phyloP scores from a whole-genome alignment of 805 yeast genomes.

The Teunomyces kruisii region DNA sequence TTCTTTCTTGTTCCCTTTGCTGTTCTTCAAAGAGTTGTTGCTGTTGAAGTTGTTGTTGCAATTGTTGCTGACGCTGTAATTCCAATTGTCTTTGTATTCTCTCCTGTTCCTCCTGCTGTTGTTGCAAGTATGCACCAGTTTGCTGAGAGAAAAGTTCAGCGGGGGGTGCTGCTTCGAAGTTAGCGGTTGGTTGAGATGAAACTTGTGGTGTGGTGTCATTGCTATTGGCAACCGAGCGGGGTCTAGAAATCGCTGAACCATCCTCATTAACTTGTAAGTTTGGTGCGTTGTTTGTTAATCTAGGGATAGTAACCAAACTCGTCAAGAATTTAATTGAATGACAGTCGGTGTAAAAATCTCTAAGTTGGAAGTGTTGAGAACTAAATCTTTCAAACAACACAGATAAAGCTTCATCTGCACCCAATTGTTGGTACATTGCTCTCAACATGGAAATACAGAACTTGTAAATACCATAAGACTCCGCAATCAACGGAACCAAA shows the following conservation, averaged over 20 bases:
- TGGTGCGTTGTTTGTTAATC: constrained; percentile 60
- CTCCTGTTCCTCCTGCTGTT: constrained; percentile 59
- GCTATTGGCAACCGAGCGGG: constrained; percentile 21
- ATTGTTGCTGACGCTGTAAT: constrained; percentile 63
- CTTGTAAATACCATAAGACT: constrained; percentile 89
- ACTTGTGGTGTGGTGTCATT: constrained; percentile 35
- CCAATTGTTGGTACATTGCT: constrained; percentile 75
- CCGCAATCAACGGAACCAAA: constrained; percentile 85
- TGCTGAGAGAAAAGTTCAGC: constrained; percentile 49
- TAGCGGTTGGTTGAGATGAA: constrained; percentile 45
- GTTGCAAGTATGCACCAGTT: constrained; percentile 48
- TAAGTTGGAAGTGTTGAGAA: constrained; percentile 67
- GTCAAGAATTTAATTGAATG: constrained; percentile 79
- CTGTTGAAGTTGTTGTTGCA: constrained; percentile 65
- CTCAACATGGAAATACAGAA: constrained; percentile 87
- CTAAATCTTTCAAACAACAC: constrained; percentile 72
- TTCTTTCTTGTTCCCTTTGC: constrained; percentile 65
- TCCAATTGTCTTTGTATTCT: constrained; percentile 62
- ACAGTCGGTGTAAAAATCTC: constrained; percentile 88
- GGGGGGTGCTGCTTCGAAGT: constrained; percentile 31
- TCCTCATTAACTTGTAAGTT: constrained; percentile 50
- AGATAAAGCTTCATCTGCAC: constrained; percentile 71
- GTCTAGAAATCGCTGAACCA: constrained; percentile 32
- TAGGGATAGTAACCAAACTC: constrained; percentile 77
- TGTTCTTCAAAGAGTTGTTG: constrained; percentile 75